Conservation (phyloP, 768 basidiomycete genomes). For the Daedaleopsis sinensis region DNA sequence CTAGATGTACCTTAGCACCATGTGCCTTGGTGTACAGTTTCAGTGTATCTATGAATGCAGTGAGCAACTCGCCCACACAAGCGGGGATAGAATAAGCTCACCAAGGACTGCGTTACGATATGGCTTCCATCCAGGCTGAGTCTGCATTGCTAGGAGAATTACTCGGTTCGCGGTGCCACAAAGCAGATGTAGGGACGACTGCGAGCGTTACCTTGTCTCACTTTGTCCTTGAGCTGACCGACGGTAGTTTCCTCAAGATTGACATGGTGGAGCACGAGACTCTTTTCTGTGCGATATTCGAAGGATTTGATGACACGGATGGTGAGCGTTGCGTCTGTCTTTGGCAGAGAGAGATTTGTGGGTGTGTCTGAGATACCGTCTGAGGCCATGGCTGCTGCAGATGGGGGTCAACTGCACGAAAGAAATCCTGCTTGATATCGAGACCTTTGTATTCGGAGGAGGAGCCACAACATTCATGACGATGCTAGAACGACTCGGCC, state of each 20-base stretch:
- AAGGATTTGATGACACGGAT: constrained; percentile 95
- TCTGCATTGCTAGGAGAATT: constrained; percentile 59
- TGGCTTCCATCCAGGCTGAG: constrained; percentile 84
- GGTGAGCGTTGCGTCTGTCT: constrained; percentile 82
- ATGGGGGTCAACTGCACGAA: neutral
- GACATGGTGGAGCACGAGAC: constrained; percentile 79
- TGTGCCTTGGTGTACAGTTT: constrained; percentile 96
- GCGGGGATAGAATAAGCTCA: constrained; percentile 31
- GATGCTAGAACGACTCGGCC: constrained; percentile 16
- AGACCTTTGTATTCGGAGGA: neutral
- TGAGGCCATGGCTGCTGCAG: constrained; percentile 11
- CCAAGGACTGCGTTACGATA: constrained; percentile 77
- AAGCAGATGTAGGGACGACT: constrained; percentile 16
- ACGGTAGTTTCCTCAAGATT: constrained; percentile 84
- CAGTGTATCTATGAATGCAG: constrained; percentile 68
- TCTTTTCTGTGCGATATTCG: constrained; percentile 86
- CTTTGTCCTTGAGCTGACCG: constrained; percentile 72
- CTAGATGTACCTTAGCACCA: constrained; percentile 76
- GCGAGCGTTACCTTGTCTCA: constrained; percentile 57
- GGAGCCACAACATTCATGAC: constrained; percentile 20
- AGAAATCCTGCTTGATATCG: neutral
- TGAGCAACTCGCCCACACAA: neutral
- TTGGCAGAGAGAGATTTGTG: constrained; percentile 68
- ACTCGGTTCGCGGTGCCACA: constrained; percentile 5
- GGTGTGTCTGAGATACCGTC: constrained; percentile 46